phyloP scores from a whole-genome alignment of 2,329 filamentous ascomycete species.

The Alternaria metachromatica region DNA sequence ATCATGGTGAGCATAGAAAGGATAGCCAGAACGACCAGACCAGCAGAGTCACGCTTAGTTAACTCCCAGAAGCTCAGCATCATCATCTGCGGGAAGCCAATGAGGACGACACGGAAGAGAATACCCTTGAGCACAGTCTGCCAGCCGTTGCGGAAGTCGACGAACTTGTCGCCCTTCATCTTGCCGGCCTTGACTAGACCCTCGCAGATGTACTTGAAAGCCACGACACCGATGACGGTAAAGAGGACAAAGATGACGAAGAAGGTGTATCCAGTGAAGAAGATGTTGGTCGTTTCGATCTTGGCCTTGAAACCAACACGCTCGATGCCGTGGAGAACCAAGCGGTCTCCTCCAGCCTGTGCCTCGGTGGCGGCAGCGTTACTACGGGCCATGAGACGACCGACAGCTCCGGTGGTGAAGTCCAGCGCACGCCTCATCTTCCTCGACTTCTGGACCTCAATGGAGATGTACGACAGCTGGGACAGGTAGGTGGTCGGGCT shows the following conservation, averaged over 20 bases:
- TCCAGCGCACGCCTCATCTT: conserved; percentile 55
- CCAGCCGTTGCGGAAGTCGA: conserved; percentile 95
- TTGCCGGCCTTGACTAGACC: conserved; percentile 73
- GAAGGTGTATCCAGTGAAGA: conserved; percentile 89
- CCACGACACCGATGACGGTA: conserved; percentile 72
- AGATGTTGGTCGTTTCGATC: conserved; percentile 91
- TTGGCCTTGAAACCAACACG: conserved; percentile 84
- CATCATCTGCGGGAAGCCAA: conserved; percentile 89
- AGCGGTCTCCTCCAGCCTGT: conserved; percentile 36
- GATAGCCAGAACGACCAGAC: conserved; percentile 83
- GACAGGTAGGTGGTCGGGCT: conserved; percentile 80
- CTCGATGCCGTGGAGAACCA: conserved; percentile 79
- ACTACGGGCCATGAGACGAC: conserved; percentile 48
- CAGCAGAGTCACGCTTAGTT: conserved; percentile 81
- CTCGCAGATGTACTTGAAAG: conserved; percentile 85
- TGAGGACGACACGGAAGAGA: conserved; percentile 85
- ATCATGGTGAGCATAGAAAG: conserved; percentile 87
- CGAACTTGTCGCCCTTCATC: conserved; percentile 85
- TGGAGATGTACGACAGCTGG: conserved; percentile 74
- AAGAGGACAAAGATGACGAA: conserved; percentile 84
- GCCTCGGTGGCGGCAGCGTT: conserved; percentile 57
- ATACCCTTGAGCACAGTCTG: conserved; percentile 91
- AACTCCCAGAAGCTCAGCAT: conserved; percentile 95
- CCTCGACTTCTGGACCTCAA: conserved; percentile 81
- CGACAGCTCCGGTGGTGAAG: conserved; percentile 24